Percentiles rank a stretch among this genome's conserved stretches.
Evolutionary conservation across 2,329 filamentous ascomycete species (phyloP).

Genomic region (Aspergillus jensenii): DNA sequence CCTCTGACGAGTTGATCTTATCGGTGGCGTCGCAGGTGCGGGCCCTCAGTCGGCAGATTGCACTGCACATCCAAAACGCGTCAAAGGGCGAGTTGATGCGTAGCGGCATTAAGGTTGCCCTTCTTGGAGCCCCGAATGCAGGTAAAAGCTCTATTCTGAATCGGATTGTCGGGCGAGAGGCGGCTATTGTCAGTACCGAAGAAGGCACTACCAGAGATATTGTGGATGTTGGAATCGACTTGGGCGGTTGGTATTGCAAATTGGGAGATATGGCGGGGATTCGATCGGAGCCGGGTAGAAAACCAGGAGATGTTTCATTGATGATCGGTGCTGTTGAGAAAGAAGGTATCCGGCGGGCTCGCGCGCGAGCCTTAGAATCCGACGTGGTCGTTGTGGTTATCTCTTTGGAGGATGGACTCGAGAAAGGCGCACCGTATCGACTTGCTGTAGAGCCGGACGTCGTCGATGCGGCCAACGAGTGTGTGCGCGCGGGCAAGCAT

Average conservation of each 20-base stretch:
- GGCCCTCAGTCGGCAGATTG: conserved; percentile 62
- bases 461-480: conserved; percentile 52
- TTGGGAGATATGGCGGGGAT: conserved; percentile 95
- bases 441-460: conserved; percentile 57
- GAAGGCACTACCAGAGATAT: conserved; percentile 93
- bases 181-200: conserved; percentile 90
- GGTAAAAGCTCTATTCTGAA: conserved; percentile 96
- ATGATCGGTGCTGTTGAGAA: conserved; percentile 73
- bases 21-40: conserved; percentile 68
- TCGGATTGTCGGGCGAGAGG: conserved; percentile 82
- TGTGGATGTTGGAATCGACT: conserved; percentile 85
- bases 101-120: conserved; percentile 79
- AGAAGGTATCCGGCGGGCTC: conserved; percentile 87
- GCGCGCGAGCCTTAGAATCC: conserved; percentile 74
- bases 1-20: conserved; percentile 67
- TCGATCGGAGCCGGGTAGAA: conserved; percentile 46
- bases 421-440: conserved; percentile 21
- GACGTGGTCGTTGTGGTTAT: conserved; percentile 82
- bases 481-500: conserved; percentile 50
- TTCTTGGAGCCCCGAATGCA: conserved; percentile 88
- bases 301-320: conserved; percentile 15
- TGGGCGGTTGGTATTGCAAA: conserved; percentile 87
- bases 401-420: conserved; percentile 61
- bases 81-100: conserved; percentile 80
- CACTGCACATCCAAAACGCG: conserved; percentile 71